These are phyloP conservation scores for Rubia tinctorum DNA, from an alignment of 305 asterid genomes.

Conservation along the genomic window DNA sequence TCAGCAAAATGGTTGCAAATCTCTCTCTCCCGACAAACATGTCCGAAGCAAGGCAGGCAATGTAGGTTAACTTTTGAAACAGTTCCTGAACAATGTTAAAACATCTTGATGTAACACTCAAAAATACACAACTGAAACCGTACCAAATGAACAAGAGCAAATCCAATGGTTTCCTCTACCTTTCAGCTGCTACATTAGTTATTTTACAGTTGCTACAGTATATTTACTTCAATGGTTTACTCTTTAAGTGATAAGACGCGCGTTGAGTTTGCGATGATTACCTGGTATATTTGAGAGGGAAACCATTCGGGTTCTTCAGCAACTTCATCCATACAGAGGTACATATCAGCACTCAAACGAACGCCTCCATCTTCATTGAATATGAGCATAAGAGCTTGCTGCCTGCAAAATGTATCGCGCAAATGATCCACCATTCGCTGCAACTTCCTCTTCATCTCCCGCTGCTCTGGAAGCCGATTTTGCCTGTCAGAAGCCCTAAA, in stretches of 20 bases:
- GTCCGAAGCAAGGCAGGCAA: conserved; percentile 62
- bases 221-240: too few species aligned
- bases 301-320: conserved; percentile 77
- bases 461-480: conserved; percentile 60
- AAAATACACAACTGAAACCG: too few species aligned
- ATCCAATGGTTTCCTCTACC: too few species aligned
- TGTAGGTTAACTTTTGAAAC: conserved; percentile 52
- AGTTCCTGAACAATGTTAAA: conserved; percentile 46
- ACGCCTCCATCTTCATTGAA: conserved; percentile 77
- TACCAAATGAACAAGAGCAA: too few species aligned
- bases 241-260: too few species aligned
- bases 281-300: conserved; percentile 88
- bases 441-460: conserved; percentile 67
- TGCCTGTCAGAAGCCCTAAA: conserved; percentile 36
- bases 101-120: background rate
- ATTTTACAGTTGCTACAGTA: too few species aligned
- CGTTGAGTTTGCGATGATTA: conserved; percentile 13
- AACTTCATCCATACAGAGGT: conserved; percentile 57
- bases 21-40: conserved; percentile 80
- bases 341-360: conserved; percentile 68
- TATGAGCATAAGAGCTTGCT: conserved; percentile 82
- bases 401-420: conserved; percentile 84
- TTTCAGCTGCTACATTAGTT: too few species aligned
- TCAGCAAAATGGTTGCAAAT: conserved; percentile 71
- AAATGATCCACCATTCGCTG: conserved; percentile 76